These are phyloP conservation scores for Colletotrichum simmondsii DNA, from an alignment of 2,329 filamentous ascomycete genomes.

Conservation along the genomic window DNA sequence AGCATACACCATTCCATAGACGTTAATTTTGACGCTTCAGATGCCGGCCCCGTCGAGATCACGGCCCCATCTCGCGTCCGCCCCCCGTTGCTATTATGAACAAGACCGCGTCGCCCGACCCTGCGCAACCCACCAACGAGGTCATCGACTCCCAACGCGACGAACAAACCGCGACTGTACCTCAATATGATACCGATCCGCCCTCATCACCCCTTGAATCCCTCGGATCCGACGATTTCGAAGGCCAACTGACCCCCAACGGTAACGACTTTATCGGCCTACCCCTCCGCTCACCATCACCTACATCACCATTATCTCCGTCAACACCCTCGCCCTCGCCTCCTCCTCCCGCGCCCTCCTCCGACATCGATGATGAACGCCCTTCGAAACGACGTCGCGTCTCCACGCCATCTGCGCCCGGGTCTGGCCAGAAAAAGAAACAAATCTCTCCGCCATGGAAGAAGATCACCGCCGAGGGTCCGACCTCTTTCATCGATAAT, in stretches of 20 bases:
- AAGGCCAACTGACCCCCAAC: conserved; percentile 33
- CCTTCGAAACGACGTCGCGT: conserved; percentile 74
- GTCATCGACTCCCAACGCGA: conserved; percentile 38
- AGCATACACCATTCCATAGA: conserved; percentile 62
- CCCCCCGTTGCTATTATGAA: conserved; percentile 64
- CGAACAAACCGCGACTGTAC: conserved; percentile 33
- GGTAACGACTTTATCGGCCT: conserved; percentile 32
- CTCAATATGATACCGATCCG: conserved; percentile 26
- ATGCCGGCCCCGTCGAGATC: conserved; percentile 68
- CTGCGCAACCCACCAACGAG: conserved; percentile 46
- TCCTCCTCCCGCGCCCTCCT: conserved; percentile 5
- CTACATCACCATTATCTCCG: conserved; percentile 6
- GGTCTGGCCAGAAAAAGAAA: conserved; percentile 55
- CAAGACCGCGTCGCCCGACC: conserved; percentile 68
- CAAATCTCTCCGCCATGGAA: conserved; percentile 92
- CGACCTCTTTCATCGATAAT: conserved; percentile 83
- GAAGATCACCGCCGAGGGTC: conserved; percentile 83
- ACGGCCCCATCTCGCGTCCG: conserved; percentile 53
- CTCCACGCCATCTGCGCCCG: conserved; percentile 50
- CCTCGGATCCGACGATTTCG: conserved; percentile 34
- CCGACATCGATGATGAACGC: conserved; percentile 53
- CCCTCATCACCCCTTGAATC: conserved; percentile 29
- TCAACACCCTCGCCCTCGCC: conserved; percentile 16
- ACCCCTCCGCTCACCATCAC: conserved; percentile 9
- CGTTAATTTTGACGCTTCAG: conserved; percentile 64